phyloP scores from a whole-genome alignment of 2,329 filamentous ascomycete species.

The Podosphaera xanthii region DNA sequence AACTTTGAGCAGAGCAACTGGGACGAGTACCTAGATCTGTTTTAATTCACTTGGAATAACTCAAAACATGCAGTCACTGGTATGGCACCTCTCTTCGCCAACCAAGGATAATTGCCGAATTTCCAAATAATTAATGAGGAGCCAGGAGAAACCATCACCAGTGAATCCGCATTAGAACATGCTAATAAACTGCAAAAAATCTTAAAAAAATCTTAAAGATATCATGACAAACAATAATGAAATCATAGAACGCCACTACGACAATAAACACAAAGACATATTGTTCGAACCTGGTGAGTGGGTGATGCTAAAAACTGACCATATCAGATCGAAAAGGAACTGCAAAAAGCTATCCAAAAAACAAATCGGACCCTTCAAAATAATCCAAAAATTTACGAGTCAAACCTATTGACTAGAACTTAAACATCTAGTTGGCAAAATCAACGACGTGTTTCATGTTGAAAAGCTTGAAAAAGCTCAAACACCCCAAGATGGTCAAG shows the following conservation, averaged over 20 bases:
- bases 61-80: neutral
- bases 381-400: neutral
- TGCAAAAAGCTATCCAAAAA: neutral
- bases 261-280: neutral
- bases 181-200: neutral
- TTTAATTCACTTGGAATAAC: neutral
- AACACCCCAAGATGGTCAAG: too few relatives aligned
- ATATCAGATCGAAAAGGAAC: neutral
- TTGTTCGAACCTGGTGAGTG: neutral
- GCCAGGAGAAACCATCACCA: neutral
- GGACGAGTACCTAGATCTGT: conserved; percentile 1
- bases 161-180: neutral
- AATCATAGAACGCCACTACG: neutral
- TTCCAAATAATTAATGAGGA: neutral
- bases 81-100: neutral
- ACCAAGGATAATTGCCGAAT: neutral
- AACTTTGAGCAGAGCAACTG: conserved; percentile 4
- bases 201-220: neutral
- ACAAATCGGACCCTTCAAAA: neutral
- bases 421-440: neutral
- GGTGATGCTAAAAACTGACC: too few relatives aligned
- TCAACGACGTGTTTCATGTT: too few relatives aligned
- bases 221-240: neutral
- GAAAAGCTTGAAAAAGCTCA: too few relatives aligned
- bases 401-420: neutral